Evolutionary conservation across 257 asterid species (phyloP).

Genomic region (Marsdenia floribunda): DNA sequence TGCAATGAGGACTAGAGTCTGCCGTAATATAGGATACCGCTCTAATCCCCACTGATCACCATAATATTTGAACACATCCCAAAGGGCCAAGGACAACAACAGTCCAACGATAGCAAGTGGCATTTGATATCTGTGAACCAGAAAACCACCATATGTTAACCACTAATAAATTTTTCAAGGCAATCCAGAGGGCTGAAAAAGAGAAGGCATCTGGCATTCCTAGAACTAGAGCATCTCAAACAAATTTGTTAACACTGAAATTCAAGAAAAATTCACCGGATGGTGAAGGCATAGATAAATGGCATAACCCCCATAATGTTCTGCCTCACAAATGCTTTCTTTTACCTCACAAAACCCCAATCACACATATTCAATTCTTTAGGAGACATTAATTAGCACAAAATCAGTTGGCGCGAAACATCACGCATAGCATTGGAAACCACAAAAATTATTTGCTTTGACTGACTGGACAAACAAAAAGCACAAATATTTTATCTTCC

Average conservation of each 20-base stretch:
- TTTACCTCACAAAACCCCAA: not conserved
- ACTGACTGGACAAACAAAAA: not conserved
- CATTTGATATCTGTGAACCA: slow-evolving; percentile 64
- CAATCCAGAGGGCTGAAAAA: not conserved
- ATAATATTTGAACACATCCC: slow-evolving; percentile 66
- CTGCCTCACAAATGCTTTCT: not conserved
- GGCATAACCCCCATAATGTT: not conserved
- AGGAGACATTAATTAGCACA: not conserved
- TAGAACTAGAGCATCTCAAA: not conserved
- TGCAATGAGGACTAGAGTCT: slow-evolving; percentile 44
- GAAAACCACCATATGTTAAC: slow-evolving; percentile 10
- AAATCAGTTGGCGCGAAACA: not conserved
- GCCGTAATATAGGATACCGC: slow-evolving; percentile 39
- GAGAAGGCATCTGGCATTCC: not conserved
- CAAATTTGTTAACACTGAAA: not conserved
- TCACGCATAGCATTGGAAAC: not conserved
- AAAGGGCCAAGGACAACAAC: slow-evolving; percentile 63
- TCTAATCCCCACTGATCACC: slow-evolving; percentile 63
- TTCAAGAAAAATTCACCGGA: not conserved
- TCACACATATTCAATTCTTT: not conserved
- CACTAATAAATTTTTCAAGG: not conserved
- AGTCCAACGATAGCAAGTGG: slow-evolving; percentile 78
- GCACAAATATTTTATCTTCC: not conserved
- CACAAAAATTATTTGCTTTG: not conserved
- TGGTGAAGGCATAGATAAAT: not conserved